A percentile compares a stretch with the other conserved stretches of the same genome.
Evolutionary conservation across 257 asterid genomes (phyloP).

Genomic region (Echites panduratus): DNA sequence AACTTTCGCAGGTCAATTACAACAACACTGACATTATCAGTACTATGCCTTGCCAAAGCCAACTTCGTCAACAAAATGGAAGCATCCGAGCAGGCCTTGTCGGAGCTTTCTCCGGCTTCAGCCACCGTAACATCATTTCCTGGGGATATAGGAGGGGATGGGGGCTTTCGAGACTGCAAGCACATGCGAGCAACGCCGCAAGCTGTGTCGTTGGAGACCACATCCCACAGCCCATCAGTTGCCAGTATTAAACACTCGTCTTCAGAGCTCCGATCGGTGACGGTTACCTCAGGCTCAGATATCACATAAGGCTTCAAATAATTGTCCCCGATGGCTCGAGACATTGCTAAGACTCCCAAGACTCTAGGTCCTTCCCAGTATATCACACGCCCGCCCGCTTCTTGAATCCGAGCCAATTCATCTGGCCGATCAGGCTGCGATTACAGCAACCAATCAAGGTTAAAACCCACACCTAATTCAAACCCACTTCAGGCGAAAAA

Average conservation of each 20-base stretch:
- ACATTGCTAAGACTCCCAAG: constrained; percentile 88
- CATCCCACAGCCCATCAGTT: constrained; percentile 95
- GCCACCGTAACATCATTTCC: constrained; percentile 33
- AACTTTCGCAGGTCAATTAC: constrained; percentile 63
- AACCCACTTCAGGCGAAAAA: neutral
- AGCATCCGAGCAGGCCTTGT: constrained; percentile 85
- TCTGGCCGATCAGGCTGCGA: constrained; percentile 86
- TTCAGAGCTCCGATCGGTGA: constrained; percentile 47
- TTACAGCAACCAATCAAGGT: neutral
- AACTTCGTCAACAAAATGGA: constrained; percentile 81
- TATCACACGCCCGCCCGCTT: constrained; percentile 91
- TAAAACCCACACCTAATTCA: neutral
- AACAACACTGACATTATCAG: constrained; percentile 82
- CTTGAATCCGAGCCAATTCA: constrained; percentile 71
- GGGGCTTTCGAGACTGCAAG: constrained; percentile 43
- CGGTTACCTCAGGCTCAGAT: constrained; percentile 80
- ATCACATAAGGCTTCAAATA: constrained; percentile 86
- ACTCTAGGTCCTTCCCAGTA: constrained; percentile 93
- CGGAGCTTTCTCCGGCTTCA: constrained; percentile 59
- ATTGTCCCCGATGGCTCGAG: constrained; percentile 63
- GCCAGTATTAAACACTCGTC: constrained; percentile 84
- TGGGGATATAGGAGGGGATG: constrained; percentile 50
- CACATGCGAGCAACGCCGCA: constrained; percentile 94
- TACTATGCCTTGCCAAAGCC: constrained; percentile 80
- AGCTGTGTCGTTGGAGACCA: constrained; percentile 82